Evolutionary conservation across 768 basidiomycete species (phyloP), one percentile per base, ranked within the genome.

Genomic region (Kwoniella sp.): DNA sequence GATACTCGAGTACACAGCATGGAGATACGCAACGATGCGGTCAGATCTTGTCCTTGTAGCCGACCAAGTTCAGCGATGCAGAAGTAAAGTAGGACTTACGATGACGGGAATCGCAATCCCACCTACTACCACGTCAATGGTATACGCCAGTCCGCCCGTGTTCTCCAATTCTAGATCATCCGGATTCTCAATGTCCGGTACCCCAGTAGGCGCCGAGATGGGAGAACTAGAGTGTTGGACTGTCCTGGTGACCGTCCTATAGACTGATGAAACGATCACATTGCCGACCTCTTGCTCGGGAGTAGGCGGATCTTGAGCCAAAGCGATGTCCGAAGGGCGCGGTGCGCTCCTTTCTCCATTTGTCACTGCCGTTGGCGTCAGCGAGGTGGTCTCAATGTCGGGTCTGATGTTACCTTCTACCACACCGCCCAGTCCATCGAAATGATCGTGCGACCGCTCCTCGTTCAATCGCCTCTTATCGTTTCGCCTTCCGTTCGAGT

Each of bases 111-210:
- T 56, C 20, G 53, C 25, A 9, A 57, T 22, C 23, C 62, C 62
- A 4, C 48, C 55, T 17, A 63, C 28, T 5, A 41, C 29, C 20
- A 63, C 62, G 41, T 63, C 62, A 15, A 63, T 57, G 5, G 54
- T 63, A 56, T 63, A 63, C 7, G 54, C 55, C 55, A 63, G 17
- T 12, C 62, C 62, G 50, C 54, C 62, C 9, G 54, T 56, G 28
- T 55, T 63, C 38, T 55, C 62, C 38, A 61, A 45, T 30, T 34
- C 23, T 37, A 61, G 29, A 51, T 61, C 60, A 11, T 61, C 60
- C 13, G 60, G 52, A n/a, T 54, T 37, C 12, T 61, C 15, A 17
- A 45, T 17, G 3, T 45, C 41, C 15, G 41, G 41, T 45, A 45
- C 41, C 9, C 41, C 41, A 9, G 41, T 45, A 7, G 41, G 41